Evolutionary conservation across 306 rosid species (phyloP), one percentile per base, ranked within the genome.

Genomic region (Ormosia emarginata): DNA sequence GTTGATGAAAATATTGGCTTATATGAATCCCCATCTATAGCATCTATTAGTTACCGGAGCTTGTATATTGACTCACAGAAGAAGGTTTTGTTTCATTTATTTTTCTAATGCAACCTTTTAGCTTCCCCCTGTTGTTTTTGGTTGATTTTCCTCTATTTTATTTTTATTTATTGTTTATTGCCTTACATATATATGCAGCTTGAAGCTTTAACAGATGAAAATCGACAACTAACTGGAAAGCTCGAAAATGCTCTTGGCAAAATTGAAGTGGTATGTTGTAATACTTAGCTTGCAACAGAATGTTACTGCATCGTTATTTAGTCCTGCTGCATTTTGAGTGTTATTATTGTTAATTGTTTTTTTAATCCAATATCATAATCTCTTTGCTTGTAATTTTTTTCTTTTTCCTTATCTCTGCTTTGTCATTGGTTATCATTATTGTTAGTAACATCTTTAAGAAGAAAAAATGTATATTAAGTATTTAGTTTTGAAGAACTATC

Each of bases 261-360:
- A 88, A 39, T 86, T 75, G 94, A 91, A 90, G 87, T 85, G 84
- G 98, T 94, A 92, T 73, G 92, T 58, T 43, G 8, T 33, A 39
- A 64, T n/a, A 61, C 67, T 71, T 24, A 24, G 36, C 81, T 71
- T 32, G 18, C 32, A 44, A 43, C 40, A 47, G 5, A 58, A n/a
- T 53, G 62, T 7, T 24, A 44, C 77, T 77, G 37, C 62, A 37
- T 15, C 44, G 11, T 46, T 66, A 72, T 49, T 18, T 24, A 3
- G 64, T 70, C 40, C 33, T 52, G 57, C 58, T 62, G 12, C 74
- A 40, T 57, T 44, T 41, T 56, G 33, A 33, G 81, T 80, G 56
- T 37, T 82, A 37, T 74, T 55, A 71, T 47, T 15, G 30, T 10
- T 3, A 15, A 75, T 36, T 52, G 11, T 10, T 3, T 67, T 43